phyloP scores from a whole-genome alignment of 805 yeast species.

The Torulaspora maleeae region DNA sequence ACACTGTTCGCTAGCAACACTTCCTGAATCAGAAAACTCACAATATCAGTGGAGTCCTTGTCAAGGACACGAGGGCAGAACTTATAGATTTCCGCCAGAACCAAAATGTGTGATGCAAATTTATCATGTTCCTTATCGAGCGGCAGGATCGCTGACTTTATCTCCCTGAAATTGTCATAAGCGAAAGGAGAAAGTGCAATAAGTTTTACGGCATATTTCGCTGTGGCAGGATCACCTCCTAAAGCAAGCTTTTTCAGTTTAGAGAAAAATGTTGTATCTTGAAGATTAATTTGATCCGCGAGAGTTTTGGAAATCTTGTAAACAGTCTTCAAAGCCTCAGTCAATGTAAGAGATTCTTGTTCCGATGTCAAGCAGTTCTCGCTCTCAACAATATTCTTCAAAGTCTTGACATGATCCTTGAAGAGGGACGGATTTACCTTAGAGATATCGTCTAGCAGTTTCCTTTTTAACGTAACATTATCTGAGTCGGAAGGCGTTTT shows the following conservation, averaged over 20 bases:
- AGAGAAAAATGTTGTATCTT: constrained; percentile 40
- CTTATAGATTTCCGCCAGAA: constrained; percentile 55
- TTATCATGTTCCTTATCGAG: constrained; percentile 37
- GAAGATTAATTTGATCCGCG: constrained; percentile 45
- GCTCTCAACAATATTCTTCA: constrained; percentile 41
- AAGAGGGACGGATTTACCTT: constrained; percentile 57
- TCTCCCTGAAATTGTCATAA: constrained; percentile 38
- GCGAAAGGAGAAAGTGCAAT: constrained; percentile 45
- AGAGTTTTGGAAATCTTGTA: constrained; percentile 53
- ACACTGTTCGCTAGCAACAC: constrained; percentile 51
- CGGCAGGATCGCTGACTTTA: constrained; percentile 48
- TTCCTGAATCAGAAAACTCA: constrained; percentile 55
- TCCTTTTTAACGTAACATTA: constrained; percentile 39
- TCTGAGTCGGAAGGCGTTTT: constrained; percentile 30
- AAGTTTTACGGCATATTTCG: constrained; percentile 60
- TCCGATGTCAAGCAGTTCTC: constrained; percentile 18
- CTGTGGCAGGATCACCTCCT: constrained; percentile 54
- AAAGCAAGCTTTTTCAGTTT: constrained; percentile 45
- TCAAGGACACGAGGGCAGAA: constrained; percentile 47
- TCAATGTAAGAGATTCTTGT: constrained; percentile 20
- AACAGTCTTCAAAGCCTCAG: constrained; percentile 52
- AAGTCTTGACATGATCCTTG: constrained; percentile 50
- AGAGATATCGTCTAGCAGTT: constrained; percentile 56
- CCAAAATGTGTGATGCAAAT: constrained; percentile 54
- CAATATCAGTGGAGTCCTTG: constrained; percentile 52